Evolutionary conservation across 345 rosid genomes (phyloP), one percentile per base, ranked within the genome.

Genomic region (Hibiscus tridactylites): DNA sequence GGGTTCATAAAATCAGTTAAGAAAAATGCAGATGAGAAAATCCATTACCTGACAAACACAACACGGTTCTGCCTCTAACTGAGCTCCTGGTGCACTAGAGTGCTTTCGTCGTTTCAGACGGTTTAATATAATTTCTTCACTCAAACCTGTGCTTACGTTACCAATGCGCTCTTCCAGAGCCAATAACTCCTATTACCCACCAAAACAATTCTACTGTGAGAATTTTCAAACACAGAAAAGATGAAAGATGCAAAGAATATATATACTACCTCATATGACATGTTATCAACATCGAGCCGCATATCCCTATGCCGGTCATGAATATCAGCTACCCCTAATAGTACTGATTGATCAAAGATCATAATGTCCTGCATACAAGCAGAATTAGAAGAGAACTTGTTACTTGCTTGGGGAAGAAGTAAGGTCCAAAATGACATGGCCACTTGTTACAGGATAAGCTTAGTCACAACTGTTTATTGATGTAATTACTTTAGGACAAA

Each of bases 271-370:
- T 21, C 24, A 21, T 21, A 21, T 21, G 24, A 21, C 24, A 21
- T 21, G 24, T 21, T 21, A 21, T 21, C 24, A 21, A 21, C 24
- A 21, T 21, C 24, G 24, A 21, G 24, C 24, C 24, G 24, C 24
- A 21, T 21, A 21, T 21, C 24, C 24, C 24, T 21, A 21, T 21
- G 24, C 24, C 24, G 24, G 24, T 21, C 24, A 21, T 21, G 24
- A 21, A 21, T 21, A 21, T 21, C 24, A 21, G 24, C 24, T 21
- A 21, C 75, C 46, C 96, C 94, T 73, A 84, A 77, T 70, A 85
- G 53, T 49, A 87, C 80, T 10, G 96, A 85, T 68, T 86, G 98
- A 79, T 90, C 89, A 35, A 90, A 84, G 67, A 91, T 81, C 96
- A 91, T 90, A 74, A 87, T 82, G 78, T 93, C 97, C 97, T 91